Percentiles rank a stretch among this genome's conserved stretches.
Conservation (phyloP, 768 basidiomycete genomes). For the Boletus vinaceobasis region DNA sequence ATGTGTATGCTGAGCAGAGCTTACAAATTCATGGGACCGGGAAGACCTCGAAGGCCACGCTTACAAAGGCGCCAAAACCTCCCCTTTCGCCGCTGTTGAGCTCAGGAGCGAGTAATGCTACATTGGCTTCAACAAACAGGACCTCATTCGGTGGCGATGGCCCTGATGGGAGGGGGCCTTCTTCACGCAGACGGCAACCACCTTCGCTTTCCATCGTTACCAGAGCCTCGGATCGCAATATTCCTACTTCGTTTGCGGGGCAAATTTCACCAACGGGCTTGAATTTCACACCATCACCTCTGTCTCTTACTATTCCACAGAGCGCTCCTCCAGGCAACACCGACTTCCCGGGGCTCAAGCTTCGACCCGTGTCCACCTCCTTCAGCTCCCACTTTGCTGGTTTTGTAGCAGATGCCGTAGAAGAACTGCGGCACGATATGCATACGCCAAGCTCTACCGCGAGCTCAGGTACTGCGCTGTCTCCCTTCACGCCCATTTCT, state of each 20-base stretch:
- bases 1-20: conserved; percentile 32
- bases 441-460: conserved; percentile 49
- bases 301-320: conserved; percentile 36
- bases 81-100: conserved; percentile 37
- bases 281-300: conserved; percentile 9
- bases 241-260: conserved; percentile 15
- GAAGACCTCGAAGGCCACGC: conserved; percentile 30
- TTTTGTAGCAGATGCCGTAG: conserved; percentile 30
- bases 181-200: conserved; percentile 27
- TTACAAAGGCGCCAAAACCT: conserved; percentile 40
- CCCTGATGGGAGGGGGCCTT: conserved; percentile 21
- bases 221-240: conserved; percentile 12
- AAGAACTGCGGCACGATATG: conserved; percentile 37
- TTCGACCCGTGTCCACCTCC: conserved; percentile 72
- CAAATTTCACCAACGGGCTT: conserved; percentile 6
- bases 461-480: conserved; percentile 40
- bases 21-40: conserved; percentile 19
- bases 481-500: conserved; percentile 47
- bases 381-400: conserved; percentile 70
- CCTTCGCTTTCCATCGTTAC: conserved; percentile 31
- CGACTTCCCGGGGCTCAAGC: conserved; percentile 62
- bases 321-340: conserved; percentile 65
- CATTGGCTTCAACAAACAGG: conserved; percentile 15
- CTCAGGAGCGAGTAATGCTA: conserved; percentile 6
- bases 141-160: conserved; percentile 7